Evolutionary conservation across 257 asterid species (phyloP).

Genomic region (Anisodus acutangulus): DNA sequence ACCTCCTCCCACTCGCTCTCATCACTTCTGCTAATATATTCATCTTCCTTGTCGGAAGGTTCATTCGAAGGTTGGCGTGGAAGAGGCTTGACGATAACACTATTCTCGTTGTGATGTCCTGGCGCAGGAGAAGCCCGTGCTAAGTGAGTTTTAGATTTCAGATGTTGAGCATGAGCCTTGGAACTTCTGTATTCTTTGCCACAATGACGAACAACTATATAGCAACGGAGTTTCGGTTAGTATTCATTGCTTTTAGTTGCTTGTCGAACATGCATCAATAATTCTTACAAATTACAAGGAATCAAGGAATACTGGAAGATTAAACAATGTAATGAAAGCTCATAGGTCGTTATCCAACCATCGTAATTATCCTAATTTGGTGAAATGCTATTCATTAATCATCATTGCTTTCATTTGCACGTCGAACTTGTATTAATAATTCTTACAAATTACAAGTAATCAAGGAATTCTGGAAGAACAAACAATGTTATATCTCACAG

Average conservation of each 20-base stretch:
- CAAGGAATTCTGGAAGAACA: too few species aligned
- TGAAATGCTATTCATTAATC: not conserved
- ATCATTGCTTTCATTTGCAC: not conserved
- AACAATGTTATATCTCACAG: too few species aligned
- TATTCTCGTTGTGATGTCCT: constrained; percentile 42
- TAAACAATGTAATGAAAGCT: too few species aligned
- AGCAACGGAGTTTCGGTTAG: constrained; percentile 63
- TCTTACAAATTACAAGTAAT: too few species aligned
- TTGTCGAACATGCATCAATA: too few species aligned
- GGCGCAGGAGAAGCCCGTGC: constrained; percentile 54
- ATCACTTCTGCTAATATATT: constrained; percentile 66
- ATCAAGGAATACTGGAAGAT: too few species aligned
- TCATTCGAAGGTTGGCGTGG: constrained; percentile 46
- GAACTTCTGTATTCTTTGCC: constrained; percentile 74
- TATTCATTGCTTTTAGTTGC: constrained; percentile 19
- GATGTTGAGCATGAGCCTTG: constrained; percentile 83
- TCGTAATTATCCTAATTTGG: too few species aligned
- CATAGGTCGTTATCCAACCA: too few species aligned
- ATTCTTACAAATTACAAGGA: too few species aligned
- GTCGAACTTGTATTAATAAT: not conserved
- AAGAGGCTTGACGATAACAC: constrained; percentile 68
- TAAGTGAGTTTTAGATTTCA: constrained; percentile 74
- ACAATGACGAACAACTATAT: constrained; percentile 75
- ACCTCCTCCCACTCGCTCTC: constrained; percentile 91
- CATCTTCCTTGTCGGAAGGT: constrained; percentile 40